A percentile compares a stretch with the other conserved stretches of the same genome.
These are phyloP conservation scores for Achaetomium macrosporum DNA, from an alignment of 2,329 filamentous ascomycete species.

Conservation along the genomic window DNA sequence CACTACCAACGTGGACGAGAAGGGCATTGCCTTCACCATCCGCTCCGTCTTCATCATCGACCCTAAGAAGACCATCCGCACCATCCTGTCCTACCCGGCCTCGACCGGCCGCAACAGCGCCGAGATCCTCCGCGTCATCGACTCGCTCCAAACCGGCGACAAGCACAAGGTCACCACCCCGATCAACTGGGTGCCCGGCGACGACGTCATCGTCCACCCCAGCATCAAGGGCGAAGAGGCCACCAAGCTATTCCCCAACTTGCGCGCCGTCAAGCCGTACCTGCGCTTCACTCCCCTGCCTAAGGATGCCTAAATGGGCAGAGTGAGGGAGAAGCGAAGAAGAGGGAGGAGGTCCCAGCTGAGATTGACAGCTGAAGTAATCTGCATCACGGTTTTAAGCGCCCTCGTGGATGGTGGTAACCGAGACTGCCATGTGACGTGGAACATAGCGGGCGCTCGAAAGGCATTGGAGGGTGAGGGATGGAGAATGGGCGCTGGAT, in stretches of 20 bases:
- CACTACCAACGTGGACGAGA: slow-evolving; percentile 71
- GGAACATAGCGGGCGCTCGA: background rate
- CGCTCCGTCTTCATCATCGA: slow-evolving; percentile 93
- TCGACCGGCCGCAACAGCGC: slow-evolving; percentile 79
- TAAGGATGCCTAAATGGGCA: slow-evolving; percentile 39
- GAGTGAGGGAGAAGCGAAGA: background rate
- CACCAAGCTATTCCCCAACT: slow-evolving; percentile 78
- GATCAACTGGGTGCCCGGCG: slow-evolving; percentile 82
- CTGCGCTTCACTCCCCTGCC: slow-evolving; percentile 65
- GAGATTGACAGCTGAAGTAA: too few species aligned
- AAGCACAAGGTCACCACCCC: slow-evolving; percentile 84
- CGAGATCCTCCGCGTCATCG: slow-evolving; percentile 72
- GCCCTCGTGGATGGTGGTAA: background rate
- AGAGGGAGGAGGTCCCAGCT: background rate
- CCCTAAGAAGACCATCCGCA: slow-evolving; percentile 85
- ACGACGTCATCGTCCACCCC: slow-evolving; percentile 90
- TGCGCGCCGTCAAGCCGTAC: slow-evolving; percentile 64
- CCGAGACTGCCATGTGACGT: background rate
- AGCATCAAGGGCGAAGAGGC: slow-evolving; percentile 77
- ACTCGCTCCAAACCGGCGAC: slow-evolving; percentile 77
- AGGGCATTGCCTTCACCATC: slow-evolving; percentile 88
- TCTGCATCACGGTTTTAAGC: too few species aligned
- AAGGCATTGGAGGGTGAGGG: background rate
- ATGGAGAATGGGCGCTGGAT: background rate
- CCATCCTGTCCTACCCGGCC: slow-evolving; percentile 88